Percentiles rank a stretch among this genome's conserved stretches.
Conservation (phyloP, 2,329 filamentous ascomycete genomes). For the Dothideomycetidae sp. region DNA sequence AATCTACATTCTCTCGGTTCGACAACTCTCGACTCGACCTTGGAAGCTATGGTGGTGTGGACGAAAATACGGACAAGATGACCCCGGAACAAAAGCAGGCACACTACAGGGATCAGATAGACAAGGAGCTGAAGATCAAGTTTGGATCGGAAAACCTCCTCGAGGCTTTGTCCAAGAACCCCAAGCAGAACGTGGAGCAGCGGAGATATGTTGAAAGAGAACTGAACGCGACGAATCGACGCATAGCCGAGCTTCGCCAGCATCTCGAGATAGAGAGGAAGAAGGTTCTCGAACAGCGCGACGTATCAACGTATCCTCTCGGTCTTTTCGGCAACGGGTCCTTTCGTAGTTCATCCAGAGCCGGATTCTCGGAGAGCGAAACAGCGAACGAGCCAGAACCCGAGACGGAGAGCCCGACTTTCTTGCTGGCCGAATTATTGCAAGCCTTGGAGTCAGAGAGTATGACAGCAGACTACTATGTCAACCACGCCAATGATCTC, state of each 20-base stretch:
- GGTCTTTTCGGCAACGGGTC: slow-evolving; percentile 39
- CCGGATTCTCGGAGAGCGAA: slow-evolving; percentile 7
- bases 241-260: slow-evolving; percentile 44
- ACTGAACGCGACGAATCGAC: slow-evolving; percentile 72
- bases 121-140: slow-evolving; percentile 95
- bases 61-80: slow-evolving; percentile 43
- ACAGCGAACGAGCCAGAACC: slow-evolving; percentile 38
- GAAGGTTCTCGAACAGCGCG: slow-evolving; percentile 38
- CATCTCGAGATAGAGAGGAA: slow-evolving; percentile 47
- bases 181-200: slow-evolving; percentile 75
- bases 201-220: slow-evolving; percentile 54
- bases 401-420: slow-evolving; percentile 73
- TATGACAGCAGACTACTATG: slow-evolving; percentile 88
- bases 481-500: slow-evolving; percentile 76
- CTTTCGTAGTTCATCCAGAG: slow-evolving; percentile 8
- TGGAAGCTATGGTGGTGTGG: slow-evolving; percentile 37
- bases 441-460: slow-evolving; percentile 79
- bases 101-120: slow-evolving; percentile 67
- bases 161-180: slow-evolving; percentile 85
- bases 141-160: slow-evolving; percentile 95
- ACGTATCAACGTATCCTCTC: slow-evolving; percentile 9
- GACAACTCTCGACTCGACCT: slow-evolving; percentile 45
- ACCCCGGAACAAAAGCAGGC: slow-evolving; percentile 60
- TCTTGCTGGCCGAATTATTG: slow-evolving; percentile 75
- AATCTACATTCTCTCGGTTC: slow-evolving; percentile 53